Percentiles rank a stretch among this genome's conserved stretches.
Conservation (phyloP, 345 rosid genomes). For the Combretum micranthum region DNA sequence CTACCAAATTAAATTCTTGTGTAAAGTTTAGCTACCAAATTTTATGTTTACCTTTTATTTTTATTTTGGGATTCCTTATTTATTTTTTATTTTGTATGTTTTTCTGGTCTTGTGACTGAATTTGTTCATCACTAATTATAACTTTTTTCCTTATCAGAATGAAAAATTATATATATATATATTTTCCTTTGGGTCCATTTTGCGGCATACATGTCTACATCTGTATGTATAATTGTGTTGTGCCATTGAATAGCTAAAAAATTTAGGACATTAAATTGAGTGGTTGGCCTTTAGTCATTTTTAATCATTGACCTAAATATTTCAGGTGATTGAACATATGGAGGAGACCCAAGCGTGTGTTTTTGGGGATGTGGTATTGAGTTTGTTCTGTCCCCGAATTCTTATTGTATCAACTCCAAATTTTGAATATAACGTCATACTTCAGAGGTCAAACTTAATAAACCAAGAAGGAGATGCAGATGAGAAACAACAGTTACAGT, state of each 20-base stretch:
- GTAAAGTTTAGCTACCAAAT: no score
- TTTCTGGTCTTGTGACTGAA: no score
- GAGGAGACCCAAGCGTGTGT: slow-evolving; percentile 75
- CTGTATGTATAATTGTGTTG: no score
- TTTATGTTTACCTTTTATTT: no score
- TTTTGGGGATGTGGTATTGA: slow-evolving; percentile 62
- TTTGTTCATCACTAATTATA: no score
- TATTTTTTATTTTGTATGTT: no score
- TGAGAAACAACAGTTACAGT: slow-evolving; percentile 37
- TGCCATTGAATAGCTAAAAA: no score
- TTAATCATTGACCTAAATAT: not conserved
- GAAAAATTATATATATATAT: not conserved
- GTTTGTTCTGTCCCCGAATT: slow-evolving; percentile 54
- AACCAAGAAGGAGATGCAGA: slow-evolving; percentile 48
- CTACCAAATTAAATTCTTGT: no score
- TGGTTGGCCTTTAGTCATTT: no score
- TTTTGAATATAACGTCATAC: slow-evolving; percentile 80
- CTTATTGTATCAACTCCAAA: slow-evolving; percentile 91
- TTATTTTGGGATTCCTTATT: no score
- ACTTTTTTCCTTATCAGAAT: not conserved
- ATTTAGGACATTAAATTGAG: no score
- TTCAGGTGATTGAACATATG: slow-evolving; percentile 93
- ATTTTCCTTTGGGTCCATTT: not conserved
- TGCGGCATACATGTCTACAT: no score
- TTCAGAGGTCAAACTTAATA: slow-evolving; percentile 38